A percentile compares a stretch with the other conserved stretches of the same genome.
These are phyloP conservation scores for Penicillium waksmanii DNA, from an alignment of 495 filamentous ascomycete species.

Conservation along the genomic window DNA sequence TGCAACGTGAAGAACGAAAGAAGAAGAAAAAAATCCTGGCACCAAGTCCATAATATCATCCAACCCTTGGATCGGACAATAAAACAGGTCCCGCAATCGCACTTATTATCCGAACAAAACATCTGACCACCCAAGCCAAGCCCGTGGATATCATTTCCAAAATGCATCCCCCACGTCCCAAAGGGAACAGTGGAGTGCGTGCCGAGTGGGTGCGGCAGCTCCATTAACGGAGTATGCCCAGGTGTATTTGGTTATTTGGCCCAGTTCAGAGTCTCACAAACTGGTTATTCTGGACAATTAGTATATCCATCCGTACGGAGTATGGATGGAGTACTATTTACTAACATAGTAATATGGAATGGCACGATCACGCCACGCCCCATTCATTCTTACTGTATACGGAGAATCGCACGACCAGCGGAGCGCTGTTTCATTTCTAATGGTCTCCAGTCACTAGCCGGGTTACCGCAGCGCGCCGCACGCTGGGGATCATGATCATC, in stretches of 20 bases:
- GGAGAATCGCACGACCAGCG: conserved; percentile 13
- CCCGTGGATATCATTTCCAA: too few species aligned
- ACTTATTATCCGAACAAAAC: not conserved
- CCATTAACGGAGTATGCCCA: too few species aligned
- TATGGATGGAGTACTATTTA: too few species aligned
- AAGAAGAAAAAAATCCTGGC: too few species aligned
- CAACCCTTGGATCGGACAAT: not conserved
- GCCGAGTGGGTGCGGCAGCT: not conserved
- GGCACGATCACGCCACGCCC: not conserved
- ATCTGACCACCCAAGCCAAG: not conserved
- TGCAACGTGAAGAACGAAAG: too few species aligned
- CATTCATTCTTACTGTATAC: conserved; percentile 12
- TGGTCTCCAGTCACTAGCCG: not conserved
- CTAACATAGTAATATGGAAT: not conserved
- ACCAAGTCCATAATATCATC: too few species aligned
- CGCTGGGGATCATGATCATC: not conserved
- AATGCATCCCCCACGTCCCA: not conserved
- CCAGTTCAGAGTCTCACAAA: not conserved
- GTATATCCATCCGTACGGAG: too few species aligned
- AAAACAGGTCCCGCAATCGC: not conserved
- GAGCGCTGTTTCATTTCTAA: conserved; percentile 3
- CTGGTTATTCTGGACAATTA: too few species aligned
- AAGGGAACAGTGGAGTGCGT: not conserved
- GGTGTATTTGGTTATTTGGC: not conserved
- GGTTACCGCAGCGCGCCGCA: too few species aligned